These are phyloP conservation scores for Lentinula raphanica DNA, from an alignment of 768 basidiomycete species.

Conservation along the genomic window DNA sequence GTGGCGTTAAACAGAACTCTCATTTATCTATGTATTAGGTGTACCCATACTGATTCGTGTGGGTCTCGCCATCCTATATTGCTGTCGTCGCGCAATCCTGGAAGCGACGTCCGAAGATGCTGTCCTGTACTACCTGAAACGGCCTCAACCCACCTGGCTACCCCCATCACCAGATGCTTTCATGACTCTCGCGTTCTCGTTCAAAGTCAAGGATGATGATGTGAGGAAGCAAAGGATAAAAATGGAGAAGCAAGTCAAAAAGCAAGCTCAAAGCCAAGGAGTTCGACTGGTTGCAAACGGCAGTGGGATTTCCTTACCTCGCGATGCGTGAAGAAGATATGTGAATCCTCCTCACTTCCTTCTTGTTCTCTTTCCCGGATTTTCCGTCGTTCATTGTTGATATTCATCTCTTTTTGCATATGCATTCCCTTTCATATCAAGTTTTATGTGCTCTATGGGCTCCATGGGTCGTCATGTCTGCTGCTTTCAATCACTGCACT, in stretches of 20 bases:
- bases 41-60: conserved; percentile 71
- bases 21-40: conserved; percentile 35
- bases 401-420: not conserved
- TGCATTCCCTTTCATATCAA: not conserved
- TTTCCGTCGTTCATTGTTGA: not conserved
- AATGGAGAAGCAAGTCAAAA: conserved; percentile 68
- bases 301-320: conserved; percentile 7
- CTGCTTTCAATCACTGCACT: not conserved
- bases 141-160: conserved; percentile 47
- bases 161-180: conserved; percentile 59
- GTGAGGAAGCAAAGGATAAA: conserved; percentile 69
- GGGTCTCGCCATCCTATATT: conserved; percentile 58
- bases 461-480: not conserved
- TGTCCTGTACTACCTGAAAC: conserved; percentile 44
- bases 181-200: conserved; percentile 51
- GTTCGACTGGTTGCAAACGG: not conserved
- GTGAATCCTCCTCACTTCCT: not conserved
- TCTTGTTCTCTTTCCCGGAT: not conserved
- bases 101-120: conserved; percentile 42
- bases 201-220: conserved; percentile 79
- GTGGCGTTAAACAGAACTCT: not conserved
- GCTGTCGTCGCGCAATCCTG: conserved; percentile 55
- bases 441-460: no score
- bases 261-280: conserved; percentile 36
- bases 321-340: not conserved